Percentiles rank a stretch among this genome's conserved stretches.
Evolutionary conservation across 2,329 filamentous ascomycete genomes (phyloP).

Genomic region (Cyphellophora attinorum): DNA sequence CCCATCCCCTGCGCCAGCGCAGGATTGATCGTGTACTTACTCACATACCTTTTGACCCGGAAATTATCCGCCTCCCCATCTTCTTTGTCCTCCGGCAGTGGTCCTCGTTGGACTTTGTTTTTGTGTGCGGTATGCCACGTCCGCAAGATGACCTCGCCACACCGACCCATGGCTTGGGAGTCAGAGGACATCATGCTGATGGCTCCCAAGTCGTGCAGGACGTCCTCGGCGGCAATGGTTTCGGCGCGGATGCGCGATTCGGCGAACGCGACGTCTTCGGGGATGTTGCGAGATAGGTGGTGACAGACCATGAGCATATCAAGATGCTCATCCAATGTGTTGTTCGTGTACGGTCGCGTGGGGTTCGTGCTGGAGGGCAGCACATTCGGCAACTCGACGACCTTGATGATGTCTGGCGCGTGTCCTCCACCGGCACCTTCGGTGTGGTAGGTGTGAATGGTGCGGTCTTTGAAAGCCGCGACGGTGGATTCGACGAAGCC

Average conservation of each 20-base stretch:
- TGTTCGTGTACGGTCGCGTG: conserved; percentile 78
- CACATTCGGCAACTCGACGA: conserved; percentile 81
- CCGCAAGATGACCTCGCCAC: conserved; percentile 82
- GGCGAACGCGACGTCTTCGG: conserved; percentile 91
- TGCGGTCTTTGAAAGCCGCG: conserved; percentile 71
- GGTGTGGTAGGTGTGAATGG: conserved; percentile 94
- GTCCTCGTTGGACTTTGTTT: conserved; percentile 79
- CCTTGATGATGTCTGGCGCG: conserved; percentile 89
- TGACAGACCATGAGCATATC: conserved; percentile 99
- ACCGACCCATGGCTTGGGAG: conserved; percentile 93
- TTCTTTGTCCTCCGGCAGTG: conserved; percentile 60
- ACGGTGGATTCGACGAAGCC: conserved; percentile 94
- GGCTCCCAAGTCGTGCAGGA: conserved; percentile 86
- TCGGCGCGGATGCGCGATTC: conserved; percentile 90
- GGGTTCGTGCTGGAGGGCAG: conserved; percentile 88
- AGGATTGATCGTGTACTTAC: conserved; percentile 94
- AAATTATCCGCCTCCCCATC: conserved; percentile 79
- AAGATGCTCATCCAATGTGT: conserved; percentile 91
- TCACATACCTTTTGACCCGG: conserved; percentile 82
- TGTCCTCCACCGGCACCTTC: conserved; percentile 92
- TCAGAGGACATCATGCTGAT: conserved; percentile 98
- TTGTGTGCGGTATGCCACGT: conserved; percentile 98
- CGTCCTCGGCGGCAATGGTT: conserved; percentile 93
- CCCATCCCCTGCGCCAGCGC: conserved; percentile 83
- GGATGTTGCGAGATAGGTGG: conserved; percentile 83